Base-by-base conservation (phyloP, 805 yeast species). In the Metschnikowia lachancei region DNA sequence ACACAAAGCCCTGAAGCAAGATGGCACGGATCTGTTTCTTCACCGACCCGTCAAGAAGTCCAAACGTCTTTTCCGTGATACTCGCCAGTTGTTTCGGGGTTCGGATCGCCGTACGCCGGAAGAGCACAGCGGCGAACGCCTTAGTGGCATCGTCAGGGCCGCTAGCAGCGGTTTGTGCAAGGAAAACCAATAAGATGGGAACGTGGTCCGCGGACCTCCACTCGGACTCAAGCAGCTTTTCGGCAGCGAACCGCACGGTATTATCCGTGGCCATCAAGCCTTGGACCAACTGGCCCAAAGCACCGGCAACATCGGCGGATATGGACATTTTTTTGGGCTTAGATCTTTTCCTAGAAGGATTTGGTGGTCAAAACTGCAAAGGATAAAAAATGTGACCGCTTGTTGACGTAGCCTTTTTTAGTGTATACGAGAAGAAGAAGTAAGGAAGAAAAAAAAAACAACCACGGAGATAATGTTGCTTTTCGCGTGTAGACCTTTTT, bases 241-340 rank as follows among this genome's bases (percentile, higher is more conserved):
- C 99, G 8, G 97, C 97, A 22, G 73, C 76, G 7, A 91, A 70
- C 61, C 99, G 85, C 30, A 77, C 65, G 11, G 69, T 59, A 63
- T 92, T 91, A 57, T 91, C 89, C 8, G 95, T 74, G 4, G 97
- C 85, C 8, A 90, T 78, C 52, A 92, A 78, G 16, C 84, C 88
- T 49, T 56, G 52, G 18, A 54, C 50, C 38, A 54, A 46, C 39
- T 47, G 51, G 45, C 37, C 43, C 42, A 54, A 45, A 14, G 45
- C 40, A 16, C 49, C 41, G 20, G 50, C 47, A 35, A 51, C 26
- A 16, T 52, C 45, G 16, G 38, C 26, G 28, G 22, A 24, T 9
- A 37, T n/a, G 18, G 38, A 32, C 42, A 37, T 43, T 22, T 43
- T 22, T 22, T 22, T 8, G 24, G 24, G 24, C 24, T 4, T 22